phyloP scores from a whole-genome alignment of 2,329 filamentous ascomycete genomes.

The Pestalotiopsis sp. region DNA sequence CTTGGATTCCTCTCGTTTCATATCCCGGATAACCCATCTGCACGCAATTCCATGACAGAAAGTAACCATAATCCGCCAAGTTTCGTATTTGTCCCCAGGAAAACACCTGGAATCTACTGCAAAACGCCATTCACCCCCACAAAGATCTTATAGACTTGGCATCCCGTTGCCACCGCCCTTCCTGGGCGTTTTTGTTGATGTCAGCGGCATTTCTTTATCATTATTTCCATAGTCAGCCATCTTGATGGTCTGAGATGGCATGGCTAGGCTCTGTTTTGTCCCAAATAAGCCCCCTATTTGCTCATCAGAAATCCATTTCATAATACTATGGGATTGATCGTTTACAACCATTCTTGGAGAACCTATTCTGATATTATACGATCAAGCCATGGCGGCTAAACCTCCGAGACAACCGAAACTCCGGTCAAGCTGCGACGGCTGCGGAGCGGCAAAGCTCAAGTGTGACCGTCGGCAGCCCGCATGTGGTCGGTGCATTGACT shows the following conservation, averaged over 20 bases:
- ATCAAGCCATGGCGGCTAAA: neutral
- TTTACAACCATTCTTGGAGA: neutral
- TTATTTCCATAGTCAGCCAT: too few relatives aligned
- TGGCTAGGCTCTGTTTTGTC: too few relatives aligned
- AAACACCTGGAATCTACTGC: neutral
- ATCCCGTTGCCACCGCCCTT: neutral
- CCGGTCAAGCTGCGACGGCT: constrained; percentile 20
- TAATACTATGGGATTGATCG: neutral
- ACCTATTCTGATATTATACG: neutral
- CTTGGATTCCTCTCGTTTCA: neutral
- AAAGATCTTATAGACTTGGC: neutral
- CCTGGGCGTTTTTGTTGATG: neutral
- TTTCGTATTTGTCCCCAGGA: neutral
- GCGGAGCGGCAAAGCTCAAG: constrained; percentile 19
- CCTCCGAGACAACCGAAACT: constrained; percentile 8
- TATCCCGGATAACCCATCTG: neutral
- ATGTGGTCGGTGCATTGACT: constrained; percentile 16
- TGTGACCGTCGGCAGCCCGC: constrained; percentile 19
- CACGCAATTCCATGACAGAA: neutral
- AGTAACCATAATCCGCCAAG: neutral
- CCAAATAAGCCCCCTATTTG: too few relatives aligned
- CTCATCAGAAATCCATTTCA: too few relatives aligned
- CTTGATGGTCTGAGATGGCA: too few relatives aligned
- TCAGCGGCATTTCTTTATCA: neutral
- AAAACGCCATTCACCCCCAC: neutral